Evolutionary conservation across 352 stramenopile species (phyloP).

Genomic region (Phytophthora citricola): DNA sequence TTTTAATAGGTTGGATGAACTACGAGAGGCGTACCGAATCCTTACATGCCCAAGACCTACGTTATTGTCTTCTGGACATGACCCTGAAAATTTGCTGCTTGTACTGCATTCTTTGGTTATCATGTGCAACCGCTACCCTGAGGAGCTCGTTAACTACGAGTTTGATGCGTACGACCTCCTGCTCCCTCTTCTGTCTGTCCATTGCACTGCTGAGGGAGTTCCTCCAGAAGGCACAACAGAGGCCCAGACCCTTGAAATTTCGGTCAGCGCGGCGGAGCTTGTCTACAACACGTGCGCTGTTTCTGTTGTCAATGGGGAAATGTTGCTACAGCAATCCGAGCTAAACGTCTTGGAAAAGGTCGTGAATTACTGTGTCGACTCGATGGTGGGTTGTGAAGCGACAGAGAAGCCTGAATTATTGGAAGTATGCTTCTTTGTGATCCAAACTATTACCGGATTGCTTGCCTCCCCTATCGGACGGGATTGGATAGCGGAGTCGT

Average conservation of each 20-base stretch:
- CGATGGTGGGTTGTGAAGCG: constrained; percentile 50
- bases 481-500: constrained; percentile 68
- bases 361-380: constrained; percentile 72
- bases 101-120: constrained; percentile 68
- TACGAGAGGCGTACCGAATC: constrained; percentile 72
- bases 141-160: constrained; percentile 56
- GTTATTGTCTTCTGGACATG: constrained; percentile 70
- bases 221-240: constrained; percentile 50
- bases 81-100: constrained; percentile 74
- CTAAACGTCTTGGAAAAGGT: constrained; percentile 67
- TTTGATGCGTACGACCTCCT: constrained; percentile 80
- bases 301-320: constrained; percentile 57
- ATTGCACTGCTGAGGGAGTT: constrained; percentile 62
- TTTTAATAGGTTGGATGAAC: constrained; percentile 37
- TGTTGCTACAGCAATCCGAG: constrained; percentile 57
- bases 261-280: constrained; percentile 66
- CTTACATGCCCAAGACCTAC: constrained; percentile 72
- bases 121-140: constrained; percentile 71
- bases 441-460: constrained; percentile 78
- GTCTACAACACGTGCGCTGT: constrained; percentile 75
- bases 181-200: constrained; percentile 56
- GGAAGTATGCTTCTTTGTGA: constrained; percentile 64
- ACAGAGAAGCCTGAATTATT: constrained; percentile 43
- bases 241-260: constrained; percentile 62
- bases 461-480: constrained; percentile 58